Base-by-base conservation (phyloP, 176 grass and related monocot species). In the Carex myosuroides region DNA sequence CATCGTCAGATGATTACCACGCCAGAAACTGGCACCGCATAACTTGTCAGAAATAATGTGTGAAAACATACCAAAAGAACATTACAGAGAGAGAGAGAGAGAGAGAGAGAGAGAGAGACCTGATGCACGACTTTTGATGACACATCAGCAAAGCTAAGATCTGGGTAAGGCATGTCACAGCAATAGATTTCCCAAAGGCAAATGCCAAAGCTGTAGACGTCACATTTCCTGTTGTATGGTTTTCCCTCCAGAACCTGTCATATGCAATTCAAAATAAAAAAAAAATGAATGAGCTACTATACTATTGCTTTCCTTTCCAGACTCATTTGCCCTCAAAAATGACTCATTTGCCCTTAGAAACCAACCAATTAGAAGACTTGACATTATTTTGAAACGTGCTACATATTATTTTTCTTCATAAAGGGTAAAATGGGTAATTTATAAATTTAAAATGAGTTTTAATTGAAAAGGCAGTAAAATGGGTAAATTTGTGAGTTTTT, bases 171-270 rank as follows among this genome's bases (percentile, higher is more conserved):
- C 92, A 97, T 97, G 85, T 94, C 92, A 67, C 94, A 92, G 3
- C 93, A 95, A 81, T 95, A 95, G 71, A 90, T 90, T 84, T 95
- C 93, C 93, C 93, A 95, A 32, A 95, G 86, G 44, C 90, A 92
- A 57, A 95, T 92, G 53, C 93, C 93, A 26, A 90, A 92, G 59
- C 90, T 94, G 76, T 92, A 94, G 13, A 90, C 93, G 58, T 94
- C 93, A 60, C 93, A 94, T 53, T 92, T 94, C 35, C 90, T 92
- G 17, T 90, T 90, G 78, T 92, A 94, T 17, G 93, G 93, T 71
- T 94, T 92, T 54, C 85, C 92, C 71, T 94, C 59, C 60, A 97
- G 85, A 56, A 97, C 92, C 94, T 97, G 81, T 7, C 16, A 80
- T 6, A 53, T 44, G 13, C 53, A 53, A 59, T 46, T 4, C 35